These are phyloP conservation scores for Candida albicans DNA, from an alignment of 1,139 yeast genomes.

Conservation along the genomic window DNA sequence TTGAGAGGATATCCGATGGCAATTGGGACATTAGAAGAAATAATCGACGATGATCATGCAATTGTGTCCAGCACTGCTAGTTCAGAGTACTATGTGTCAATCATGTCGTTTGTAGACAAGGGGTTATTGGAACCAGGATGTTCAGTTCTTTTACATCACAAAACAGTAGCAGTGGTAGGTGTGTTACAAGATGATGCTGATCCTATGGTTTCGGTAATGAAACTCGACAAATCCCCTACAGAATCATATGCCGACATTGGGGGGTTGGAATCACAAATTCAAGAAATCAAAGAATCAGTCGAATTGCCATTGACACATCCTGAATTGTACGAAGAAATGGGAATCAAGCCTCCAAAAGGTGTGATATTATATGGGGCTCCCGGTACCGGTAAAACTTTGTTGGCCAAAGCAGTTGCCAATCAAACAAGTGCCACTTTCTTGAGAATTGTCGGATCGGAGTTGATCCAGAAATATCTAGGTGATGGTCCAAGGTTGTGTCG, in stretches of 20 bases:
- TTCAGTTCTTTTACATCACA: constrained; percentile 92
- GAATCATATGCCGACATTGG: constrained; percentile 98
- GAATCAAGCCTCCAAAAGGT: constrained; percentile 98
- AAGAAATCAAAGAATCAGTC: constrained; percentile 97
- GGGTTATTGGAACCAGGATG: constrained; percentile 98
- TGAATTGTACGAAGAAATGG: constrained; percentile 98
- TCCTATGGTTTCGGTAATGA: constrained; percentile 98
- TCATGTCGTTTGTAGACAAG: constrained; percentile 96
- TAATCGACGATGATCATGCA: constrained; percentile 98
- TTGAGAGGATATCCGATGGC: constrained; percentile 97
- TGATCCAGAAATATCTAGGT: constrained; percentile 95
- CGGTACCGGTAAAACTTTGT: constrained; percentile 95
- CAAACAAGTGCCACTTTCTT: constrained; percentile 96
- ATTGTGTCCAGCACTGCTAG: constrained; percentile 96
- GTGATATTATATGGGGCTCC: constrained; percentile 98
- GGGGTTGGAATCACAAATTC: constrained; percentile 93
- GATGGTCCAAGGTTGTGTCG: constrained; percentile 96
- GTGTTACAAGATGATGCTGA: constrained; percentile 94
- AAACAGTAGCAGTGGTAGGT: constrained; percentile 92
- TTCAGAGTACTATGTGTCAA: constrained; percentile 94
- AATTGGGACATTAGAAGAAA: constrained; percentile 94
- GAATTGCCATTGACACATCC: constrained; percentile 98
- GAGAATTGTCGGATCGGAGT: constrained; percentile 95
- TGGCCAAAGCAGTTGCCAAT: constrained; percentile 98
- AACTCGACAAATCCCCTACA: constrained; percentile 94